Percentiles rank a stretch among this genome's conserved stretches.
These are phyloP conservation scores for Trichoderma sp. DNA, from an alignment of 2,329 filamentous ascomycete genomes.

Conservation along the genomic window DNA sequence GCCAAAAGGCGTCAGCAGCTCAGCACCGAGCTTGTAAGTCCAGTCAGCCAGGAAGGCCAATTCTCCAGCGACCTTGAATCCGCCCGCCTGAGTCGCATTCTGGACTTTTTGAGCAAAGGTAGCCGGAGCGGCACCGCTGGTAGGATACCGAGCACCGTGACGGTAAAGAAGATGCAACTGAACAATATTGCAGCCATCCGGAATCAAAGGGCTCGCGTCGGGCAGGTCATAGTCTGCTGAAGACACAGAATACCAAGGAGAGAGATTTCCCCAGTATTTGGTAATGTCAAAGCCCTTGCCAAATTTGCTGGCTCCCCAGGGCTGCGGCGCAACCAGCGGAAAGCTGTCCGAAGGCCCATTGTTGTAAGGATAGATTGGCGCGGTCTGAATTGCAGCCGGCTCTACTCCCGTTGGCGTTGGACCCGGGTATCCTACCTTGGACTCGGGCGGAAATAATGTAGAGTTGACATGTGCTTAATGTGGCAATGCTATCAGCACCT, in stretches of 20 bases:
- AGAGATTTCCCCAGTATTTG: conserved; percentile 5
- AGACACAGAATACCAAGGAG: conserved; percentile 1
- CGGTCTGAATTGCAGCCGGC: background rate
- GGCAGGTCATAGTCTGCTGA: background rate
- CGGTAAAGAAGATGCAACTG: conserved; percentile 7
- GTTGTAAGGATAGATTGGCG: background rate
- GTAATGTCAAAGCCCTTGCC: background rate
- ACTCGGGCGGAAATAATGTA: conserved; percentile 2
- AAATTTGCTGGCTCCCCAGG: conserved; percentile 1
- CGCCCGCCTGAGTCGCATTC: conserved; percentile 1
- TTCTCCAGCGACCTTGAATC: background rate
- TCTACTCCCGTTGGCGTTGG: background rate
- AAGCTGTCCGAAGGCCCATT: background rate
- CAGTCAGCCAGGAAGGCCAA: background rate
- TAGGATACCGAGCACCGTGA: conserved; percentile 15
- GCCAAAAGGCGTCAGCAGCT: conserved; percentile 17
- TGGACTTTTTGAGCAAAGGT: conserved; percentile 15
- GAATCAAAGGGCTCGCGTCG: background rate
- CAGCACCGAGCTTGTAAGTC: conserved; percentile 13
- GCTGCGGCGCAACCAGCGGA: background rate
- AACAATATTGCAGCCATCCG: conserved; percentile 6
- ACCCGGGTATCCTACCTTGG: background rate
- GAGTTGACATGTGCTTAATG: background rate
- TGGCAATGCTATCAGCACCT: background rate
- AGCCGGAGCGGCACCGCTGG: conserved; percentile 14